phyloP scores from a whole-genome alignment of 1,284 basidiomycete genomes.

The Puccinia sorghi region DNA sequence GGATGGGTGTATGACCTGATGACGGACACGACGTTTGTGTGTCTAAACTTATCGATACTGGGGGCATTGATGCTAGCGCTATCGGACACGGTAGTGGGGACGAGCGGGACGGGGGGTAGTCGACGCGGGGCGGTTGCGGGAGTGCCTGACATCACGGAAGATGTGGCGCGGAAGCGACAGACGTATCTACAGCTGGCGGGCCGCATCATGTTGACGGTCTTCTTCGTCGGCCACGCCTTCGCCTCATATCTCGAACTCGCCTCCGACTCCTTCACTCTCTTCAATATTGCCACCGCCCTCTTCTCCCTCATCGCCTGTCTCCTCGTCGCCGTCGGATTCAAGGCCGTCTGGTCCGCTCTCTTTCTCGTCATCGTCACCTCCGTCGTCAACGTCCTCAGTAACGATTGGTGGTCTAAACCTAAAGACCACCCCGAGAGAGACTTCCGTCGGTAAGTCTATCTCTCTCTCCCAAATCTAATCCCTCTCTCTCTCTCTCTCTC shows the following conservation, averaged over 20 bases:
- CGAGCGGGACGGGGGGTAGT: neutral
- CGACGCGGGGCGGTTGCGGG: neutral
- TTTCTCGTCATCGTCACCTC: conserved; percentile 42
- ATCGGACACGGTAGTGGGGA: conserved; percentile 12
- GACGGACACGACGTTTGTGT: conserved; percentile 34
- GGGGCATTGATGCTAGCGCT: conserved; percentile 30
- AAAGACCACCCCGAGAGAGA: conserved; percentile 44
- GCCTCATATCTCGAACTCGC: conserved; percentile 4
- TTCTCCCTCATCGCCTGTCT: conserved; percentile 20
- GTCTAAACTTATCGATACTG: conserved; percentile 30
- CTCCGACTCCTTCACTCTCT: neutral
- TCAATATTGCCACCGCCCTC: neutral
- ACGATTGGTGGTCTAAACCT: conserved; percentile 46
- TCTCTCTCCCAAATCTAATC: neutral
- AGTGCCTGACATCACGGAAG: conserved; percentile 12
- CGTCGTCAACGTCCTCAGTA: conserved; percentile 33
- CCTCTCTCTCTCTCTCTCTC: neutral
- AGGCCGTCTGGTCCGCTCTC: conserved; percentile 28
- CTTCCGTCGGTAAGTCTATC: conserved; percentile 31
- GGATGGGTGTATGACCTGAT: conserved; percentile 32
- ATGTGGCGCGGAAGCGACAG: neutral
- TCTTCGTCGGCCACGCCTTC: conserved; percentile 32
- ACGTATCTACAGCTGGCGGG: conserved; percentile 33
- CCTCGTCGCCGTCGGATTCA: conserved; percentile 35
- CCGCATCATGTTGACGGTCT: conserved; percentile 26